These are phyloP conservation scores for Colletotrichum tamarilloi DNA, from an alignment of 2,329 filamentous ascomycete species.

Conservation along the genomic window DNA sequence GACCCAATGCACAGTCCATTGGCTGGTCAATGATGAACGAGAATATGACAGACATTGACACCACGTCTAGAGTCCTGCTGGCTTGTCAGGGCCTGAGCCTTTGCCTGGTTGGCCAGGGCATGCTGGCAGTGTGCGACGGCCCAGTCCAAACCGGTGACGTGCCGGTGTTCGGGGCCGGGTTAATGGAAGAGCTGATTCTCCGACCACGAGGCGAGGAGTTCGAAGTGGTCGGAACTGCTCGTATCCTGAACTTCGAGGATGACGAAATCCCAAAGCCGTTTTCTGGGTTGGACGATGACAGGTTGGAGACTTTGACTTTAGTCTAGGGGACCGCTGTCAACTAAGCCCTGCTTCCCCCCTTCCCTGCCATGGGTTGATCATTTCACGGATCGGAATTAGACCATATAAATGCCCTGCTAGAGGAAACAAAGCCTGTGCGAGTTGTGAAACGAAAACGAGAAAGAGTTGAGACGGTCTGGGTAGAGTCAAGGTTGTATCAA, in stretches of 20 bases:
- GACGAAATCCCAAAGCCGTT: neutral
- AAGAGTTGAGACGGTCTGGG: conserved; percentile 23
- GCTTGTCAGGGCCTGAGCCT: neutral
- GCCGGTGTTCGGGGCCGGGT: neutral
- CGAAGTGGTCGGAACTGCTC: neutral
- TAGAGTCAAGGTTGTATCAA: conserved; percentile 22
- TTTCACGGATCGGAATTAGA: neutral
- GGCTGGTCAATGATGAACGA: neutral
- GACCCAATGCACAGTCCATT: neutral
- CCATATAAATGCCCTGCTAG: neutral
- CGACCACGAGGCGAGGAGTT: neutral
- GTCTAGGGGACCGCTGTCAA: neutral
- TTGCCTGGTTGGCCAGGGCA: neutral
- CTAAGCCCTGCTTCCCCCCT: neutral
- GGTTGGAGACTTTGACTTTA: neutral
- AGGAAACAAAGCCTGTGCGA: conserved; percentile 27
- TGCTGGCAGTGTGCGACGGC: neutral
- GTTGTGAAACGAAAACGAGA: conserved; percentile 27
- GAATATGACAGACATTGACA: neutral
- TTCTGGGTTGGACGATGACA: neutral
- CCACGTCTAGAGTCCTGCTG: neutral
- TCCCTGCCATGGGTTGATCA: neutral
- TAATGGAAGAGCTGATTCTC: neutral
- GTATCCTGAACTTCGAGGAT: neutral
- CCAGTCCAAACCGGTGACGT: neutral